phyloP scores from a whole-genome alignment of 371 early-diverging fungal species.

The Mucor circinelloides region DNA sequence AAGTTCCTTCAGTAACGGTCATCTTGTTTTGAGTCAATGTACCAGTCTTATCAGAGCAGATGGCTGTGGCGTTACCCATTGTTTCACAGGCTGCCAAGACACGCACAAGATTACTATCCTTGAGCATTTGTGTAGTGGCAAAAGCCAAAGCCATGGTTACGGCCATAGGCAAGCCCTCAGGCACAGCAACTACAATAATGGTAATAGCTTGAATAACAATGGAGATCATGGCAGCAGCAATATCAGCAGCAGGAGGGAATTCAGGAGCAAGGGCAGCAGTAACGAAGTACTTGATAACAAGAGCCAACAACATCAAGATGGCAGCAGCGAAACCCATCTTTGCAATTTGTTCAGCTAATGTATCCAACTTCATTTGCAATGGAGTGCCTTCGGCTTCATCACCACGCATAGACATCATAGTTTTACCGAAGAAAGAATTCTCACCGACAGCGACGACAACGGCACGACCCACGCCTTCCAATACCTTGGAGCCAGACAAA shows the following conservation, averaged over 20 bases:
- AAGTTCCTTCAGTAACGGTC: constrained; percentile 83
- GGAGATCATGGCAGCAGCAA: constrained; percentile 72
- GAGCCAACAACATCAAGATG: constrained; percentile 74
- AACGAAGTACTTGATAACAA: constrained; percentile 81
- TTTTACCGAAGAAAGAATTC: constrained; percentile 81
- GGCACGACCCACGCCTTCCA: constrained; percentile 85
- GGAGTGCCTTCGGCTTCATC: constrained; percentile 84
- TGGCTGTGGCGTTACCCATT: constrained; percentile 96
- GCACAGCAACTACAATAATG: constrained; percentile 95
- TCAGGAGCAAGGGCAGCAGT: constrained; percentile 59
- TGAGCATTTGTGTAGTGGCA: constrained; percentile 93
- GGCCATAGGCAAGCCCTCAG: constrained; percentile 98
- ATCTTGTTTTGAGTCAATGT: constrained; percentile 95
- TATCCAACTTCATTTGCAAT: constrained; percentile 86
- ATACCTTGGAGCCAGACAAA: constrained; percentile 88
- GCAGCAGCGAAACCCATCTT: constrained; percentile 87
- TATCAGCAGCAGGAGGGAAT: constrained; percentile 58
- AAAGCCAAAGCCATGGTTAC: constrained; percentile 96
- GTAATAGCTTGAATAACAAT: constrained; percentile 84
- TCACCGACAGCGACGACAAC: constrained; percentile 88
- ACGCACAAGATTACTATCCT: constrained; percentile 93
- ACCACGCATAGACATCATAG: constrained; percentile 85
- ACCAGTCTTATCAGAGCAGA: constrained; percentile 98
- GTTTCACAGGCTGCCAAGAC: constrained; percentile 96
- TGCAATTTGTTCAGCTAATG: constrained; percentile 90